Base-by-base conservation (phyloP, 345 rosid species). In the Corchorus capsularis region DNA sequence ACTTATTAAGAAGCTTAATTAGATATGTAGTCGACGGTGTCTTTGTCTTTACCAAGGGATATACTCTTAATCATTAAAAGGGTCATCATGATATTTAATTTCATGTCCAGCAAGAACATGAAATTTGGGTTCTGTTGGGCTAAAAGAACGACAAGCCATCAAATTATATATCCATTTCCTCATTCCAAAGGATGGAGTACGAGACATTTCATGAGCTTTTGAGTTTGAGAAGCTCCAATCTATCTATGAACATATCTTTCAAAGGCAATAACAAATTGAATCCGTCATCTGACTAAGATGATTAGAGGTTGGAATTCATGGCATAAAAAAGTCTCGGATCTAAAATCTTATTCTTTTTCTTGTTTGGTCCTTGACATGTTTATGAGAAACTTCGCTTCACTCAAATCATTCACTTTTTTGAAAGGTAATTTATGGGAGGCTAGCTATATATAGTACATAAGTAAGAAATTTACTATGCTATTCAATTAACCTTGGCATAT, bases 1-100 rank as follows among this genome's bases (percentile, higher is more conserved):
- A 45, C 73, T 46, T 59, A 52, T 46, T 59, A 50, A 12, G 57
- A 20, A 49, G 45, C 66, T 6, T 75, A 60, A 60, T 34, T 61
- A 34, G 65, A 61, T 62, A 35, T 6, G 45, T 35, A 35, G 66
- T 16, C 11, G 66, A 19, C 11, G 15, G 41, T 14, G 43, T 14
- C n/a, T 27, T 62, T 62, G 45, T 62, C 66, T 62, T 62, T 6
- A 27, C 64, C 39, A 27, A 4, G 13, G 39, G 64, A 60, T 10
- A 60, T 27, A 59, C 0, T 22, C 61, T 45, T 6, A 45, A 27
- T 27, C 27, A 27, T 27, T 27, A 27, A 27, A 45, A 45, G 10
- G 10, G 47, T 45, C 8, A 61, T 34, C 13, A 14, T 8, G 13
- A 32, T 27, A 60, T 2, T 22, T 12, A 39, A 61, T 32, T 34